Evolutionary conservation across 805 yeast species (phyloP).

Genomic region (Hanseniaspora hatyaiensis): DNA sequence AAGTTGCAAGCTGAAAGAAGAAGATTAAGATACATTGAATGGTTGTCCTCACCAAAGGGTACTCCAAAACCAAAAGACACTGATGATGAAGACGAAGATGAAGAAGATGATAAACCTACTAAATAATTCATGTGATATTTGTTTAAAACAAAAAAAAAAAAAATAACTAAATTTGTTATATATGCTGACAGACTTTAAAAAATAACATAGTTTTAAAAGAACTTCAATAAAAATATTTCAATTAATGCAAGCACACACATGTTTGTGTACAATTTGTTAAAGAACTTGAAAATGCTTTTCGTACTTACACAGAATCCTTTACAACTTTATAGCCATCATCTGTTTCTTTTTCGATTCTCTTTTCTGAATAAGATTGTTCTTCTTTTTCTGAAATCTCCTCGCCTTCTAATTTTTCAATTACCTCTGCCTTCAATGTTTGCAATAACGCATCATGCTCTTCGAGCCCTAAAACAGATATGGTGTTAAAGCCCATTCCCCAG

Average conservation of each 20-base stretch:
- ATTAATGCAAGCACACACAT: too few relatives aligned
- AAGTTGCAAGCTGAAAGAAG: constrained; percentile 85
- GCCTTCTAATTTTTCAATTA: constrained; percentile 43
- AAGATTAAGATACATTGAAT: constrained; percentile 82
- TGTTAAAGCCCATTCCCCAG: constrained; percentile 47
- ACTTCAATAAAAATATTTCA: too few relatives aligned
- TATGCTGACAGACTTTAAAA: too few relatives aligned
- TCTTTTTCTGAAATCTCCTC: constrained; percentile 44
- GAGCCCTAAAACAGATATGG: constrained; percentile 65
- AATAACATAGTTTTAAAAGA: too few relatives aligned
- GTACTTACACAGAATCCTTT: background rate
- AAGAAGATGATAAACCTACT: constrained; percentile 13
- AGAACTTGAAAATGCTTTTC: too few relatives aligned
- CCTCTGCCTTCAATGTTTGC: constrained; percentile 36
- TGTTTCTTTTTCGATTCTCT: constrained; percentile 16
- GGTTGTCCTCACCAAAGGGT: constrained; percentile 95
- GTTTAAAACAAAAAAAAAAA: too few relatives aligned
- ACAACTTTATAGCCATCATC: constrained; percentile 14
- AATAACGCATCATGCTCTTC: constrained; percentile 31
- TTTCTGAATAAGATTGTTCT: constrained; percentile 35
- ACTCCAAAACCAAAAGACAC: constrained; percentile 91
- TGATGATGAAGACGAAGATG: constrained; percentile 57
- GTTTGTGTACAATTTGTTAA: too few relatives aligned
- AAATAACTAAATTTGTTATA: too few relatives aligned
- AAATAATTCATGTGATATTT: constrained; percentile 2